Conservation (phyloP, 345 rosid genomes). For the Psidium friedrichsthalianum region DNA sequence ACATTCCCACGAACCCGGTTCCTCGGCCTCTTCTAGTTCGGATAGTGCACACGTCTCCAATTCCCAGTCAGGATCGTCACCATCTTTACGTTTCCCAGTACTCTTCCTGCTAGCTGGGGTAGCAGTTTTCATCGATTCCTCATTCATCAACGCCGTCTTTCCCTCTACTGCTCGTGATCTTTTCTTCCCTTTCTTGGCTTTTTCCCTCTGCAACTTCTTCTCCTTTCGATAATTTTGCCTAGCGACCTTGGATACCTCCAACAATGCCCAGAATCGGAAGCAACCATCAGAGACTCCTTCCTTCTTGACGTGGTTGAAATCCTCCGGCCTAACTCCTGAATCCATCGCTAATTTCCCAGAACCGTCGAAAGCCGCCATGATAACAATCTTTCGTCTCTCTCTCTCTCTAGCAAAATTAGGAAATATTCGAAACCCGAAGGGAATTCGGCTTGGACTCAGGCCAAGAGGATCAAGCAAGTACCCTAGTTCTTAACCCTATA, state of each 20-base stretch:
- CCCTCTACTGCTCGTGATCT: neutral
- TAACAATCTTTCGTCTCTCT: neutral
- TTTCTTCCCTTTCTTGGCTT: neutral
- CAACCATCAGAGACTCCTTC: neutral
- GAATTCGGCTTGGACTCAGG: neutral
- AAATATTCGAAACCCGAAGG: neutral
- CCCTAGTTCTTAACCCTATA: neutral
- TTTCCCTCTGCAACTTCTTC: neutral
- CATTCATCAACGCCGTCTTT: neutral
- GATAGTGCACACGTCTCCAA: neutral
- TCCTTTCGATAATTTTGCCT: neutral
- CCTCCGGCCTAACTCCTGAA: neutral
- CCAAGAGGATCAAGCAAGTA: neutral
- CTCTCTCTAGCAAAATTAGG: neutral
- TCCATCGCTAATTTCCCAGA: neutral
- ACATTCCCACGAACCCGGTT: too few species aligned
- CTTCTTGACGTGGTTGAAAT: neutral
- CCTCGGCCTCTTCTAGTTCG: neutral
- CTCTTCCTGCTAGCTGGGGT: too few species aligned
- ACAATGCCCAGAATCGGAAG: neutral
- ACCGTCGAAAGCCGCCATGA: neutral
- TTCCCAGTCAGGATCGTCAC: neutral
- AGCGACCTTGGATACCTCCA: neutral
- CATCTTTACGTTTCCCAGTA: neutral
- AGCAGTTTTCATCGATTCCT: neutral